phyloP scores from a whole-genome alignment of 345 rosid species.

The Eucalyptus dawsonii region DNA sequence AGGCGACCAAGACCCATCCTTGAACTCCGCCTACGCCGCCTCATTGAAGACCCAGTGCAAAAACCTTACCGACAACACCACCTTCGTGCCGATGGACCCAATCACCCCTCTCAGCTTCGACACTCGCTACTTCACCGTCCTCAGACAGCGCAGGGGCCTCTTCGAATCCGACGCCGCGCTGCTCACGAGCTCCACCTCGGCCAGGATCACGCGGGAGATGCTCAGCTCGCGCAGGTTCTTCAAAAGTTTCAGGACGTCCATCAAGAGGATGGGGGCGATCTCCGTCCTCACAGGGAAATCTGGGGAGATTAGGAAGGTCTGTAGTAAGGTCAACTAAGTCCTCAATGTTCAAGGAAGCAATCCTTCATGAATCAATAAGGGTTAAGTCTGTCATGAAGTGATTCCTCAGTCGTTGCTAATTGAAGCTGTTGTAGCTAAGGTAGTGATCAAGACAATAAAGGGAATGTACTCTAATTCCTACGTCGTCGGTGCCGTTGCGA shows the following conservation, averaged over 20 bases:
- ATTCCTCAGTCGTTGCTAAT: background rate
- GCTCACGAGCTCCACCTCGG: background rate
- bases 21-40: constrained; percentile 7
- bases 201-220: background rate
- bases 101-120: background rate
- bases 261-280: constrained; percentile 18
- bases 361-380: background rate
- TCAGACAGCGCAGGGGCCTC: constrained; percentile 5
- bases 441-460: background rate
- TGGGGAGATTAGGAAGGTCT: constrained; percentile 22
- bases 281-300: constrained; percentile 7
- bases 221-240: background rate
- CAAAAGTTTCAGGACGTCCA: constrained; percentile 8
- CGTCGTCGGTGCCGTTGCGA: background rate
- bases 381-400: background rate
- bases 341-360: background rate
- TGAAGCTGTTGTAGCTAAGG: background rate
- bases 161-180: constrained; percentile 20
- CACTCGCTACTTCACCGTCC: constrained; percentile 6
- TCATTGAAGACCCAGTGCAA: constrained; percentile 1
- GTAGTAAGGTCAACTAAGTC: background rate
- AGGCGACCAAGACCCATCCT: constrained; percentile 17
- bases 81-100: constrained; percentile 4
- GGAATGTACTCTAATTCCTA: background rate
- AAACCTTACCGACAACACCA: constrained; percentile 5